These are phyloP conservation scores for Hypocrella siamensis DNA, from an alignment of 2,329 filamentous ascomycete species.

Conservation along the genomic window DNA sequence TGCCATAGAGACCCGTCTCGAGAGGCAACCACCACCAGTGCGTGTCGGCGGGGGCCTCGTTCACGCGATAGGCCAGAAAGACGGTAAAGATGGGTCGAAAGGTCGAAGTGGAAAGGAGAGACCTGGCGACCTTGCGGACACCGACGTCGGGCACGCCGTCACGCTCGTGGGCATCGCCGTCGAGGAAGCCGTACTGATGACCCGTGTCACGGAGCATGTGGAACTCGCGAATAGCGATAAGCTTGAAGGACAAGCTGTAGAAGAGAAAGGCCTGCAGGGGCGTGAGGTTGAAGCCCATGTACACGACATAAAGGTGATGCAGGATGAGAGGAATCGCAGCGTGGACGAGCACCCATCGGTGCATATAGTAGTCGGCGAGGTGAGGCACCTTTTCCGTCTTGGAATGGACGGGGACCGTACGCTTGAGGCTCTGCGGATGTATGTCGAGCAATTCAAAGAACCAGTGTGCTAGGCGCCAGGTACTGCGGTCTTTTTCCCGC, in stretches of 20 bases:
- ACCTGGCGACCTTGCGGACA: conserved; percentile 8
- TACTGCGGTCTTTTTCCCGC: conserved; percentile 4
- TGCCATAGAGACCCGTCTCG: conserved; percentile 1
- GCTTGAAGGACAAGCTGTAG: conserved; percentile 16
- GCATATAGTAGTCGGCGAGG: conserved; percentile 11
- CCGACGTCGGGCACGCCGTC: conserved; percentile 17
- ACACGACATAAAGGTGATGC: conserved; percentile 6
- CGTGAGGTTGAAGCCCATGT: conserved; percentile 5
- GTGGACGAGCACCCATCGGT: conserved; percentile 17
- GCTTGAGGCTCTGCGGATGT: conserved; percentile 5
- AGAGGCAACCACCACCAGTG: conserved; percentile 13
- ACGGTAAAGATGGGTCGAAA: conserved; percentile 9
- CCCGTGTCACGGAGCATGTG: conserved; percentile 14
- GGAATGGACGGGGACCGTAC: conserved; percentile 11
- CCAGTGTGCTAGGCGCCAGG: conserved; percentile 8
- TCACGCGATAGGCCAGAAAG: conserved; percentile 10
- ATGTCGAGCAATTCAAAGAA: conserved; percentile 6
- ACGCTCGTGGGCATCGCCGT: conserved; percentile 13
- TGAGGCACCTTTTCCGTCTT: conserved; percentile 18
- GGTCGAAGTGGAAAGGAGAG: conserved; percentile 7
- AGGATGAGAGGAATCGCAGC: conserved; percentile 11
- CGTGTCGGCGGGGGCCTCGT: conserved; percentile 4
- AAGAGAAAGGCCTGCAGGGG: conserved; percentile 6
- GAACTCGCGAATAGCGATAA: conserved; percentile 12
- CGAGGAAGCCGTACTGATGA: conserved; percentile 12